Percentiles rank a stretch among this genome's conserved stretches.
phyloP scores from a whole-genome alignment of 495 filamentous ascomycete species.

The Pyrenula aspistea region DNA sequence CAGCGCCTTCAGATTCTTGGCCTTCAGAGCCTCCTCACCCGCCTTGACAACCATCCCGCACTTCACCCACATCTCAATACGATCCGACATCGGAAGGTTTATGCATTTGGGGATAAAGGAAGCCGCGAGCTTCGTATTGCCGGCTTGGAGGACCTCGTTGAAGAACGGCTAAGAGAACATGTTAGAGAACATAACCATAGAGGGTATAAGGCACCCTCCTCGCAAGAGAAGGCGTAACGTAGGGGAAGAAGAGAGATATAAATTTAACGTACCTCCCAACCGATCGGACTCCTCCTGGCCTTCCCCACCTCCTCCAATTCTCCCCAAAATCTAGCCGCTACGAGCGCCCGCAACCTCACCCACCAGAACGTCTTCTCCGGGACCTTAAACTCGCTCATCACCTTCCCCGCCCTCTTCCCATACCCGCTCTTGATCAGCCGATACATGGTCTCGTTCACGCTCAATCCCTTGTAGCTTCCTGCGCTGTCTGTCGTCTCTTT shows the following conservation, averaged over 20 bases:
- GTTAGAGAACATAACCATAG: slow-evolving; percentile 10
- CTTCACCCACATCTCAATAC: slow-evolving; percentile 90
- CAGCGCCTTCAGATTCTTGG: slow-evolving; percentile 60
- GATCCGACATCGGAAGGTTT: slow-evolving; percentile 44
- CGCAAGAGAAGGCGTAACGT: slow-evolving; percentile 2
- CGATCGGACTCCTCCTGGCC: slow-evolving; percentile 73
- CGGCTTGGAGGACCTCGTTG: slow-evolving; percentile 76
- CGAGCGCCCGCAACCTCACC: slow-evolving; percentile 79
- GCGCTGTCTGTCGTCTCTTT: slow-evolving; percentile 53
- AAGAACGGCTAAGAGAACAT: slow-evolving; percentile 62
- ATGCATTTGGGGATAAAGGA: slow-evolving; percentile 83
- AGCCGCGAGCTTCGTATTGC: slow-evolving; percentile 77
- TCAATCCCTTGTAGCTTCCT: slow-evolving; percentile 65
- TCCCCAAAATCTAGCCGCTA: slow-evolving; percentile 78
- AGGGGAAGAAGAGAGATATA: slow-evolving; percentile 3
- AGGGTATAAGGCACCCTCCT: neutral
- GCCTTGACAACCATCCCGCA: slow-evolving; percentile 86
- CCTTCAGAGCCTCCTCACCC: slow-evolving; percentile 78
- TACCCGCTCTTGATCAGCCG: slow-evolving; percentile 66
- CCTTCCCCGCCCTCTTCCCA: slow-evolving; percentile 65
- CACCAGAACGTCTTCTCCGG: slow-evolving; percentile 84
- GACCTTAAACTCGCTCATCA: slow-evolving; percentile 86
- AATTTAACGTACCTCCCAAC: slow-evolving; percentile 65
- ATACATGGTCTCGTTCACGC: slow-evolving; percentile 83
- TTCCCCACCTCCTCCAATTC: slow-evolving; percentile 76